Base-by-base conservation (phyloP, 2,329 filamentous ascomycete species). In the Colletotrichum graminicola region DNA sequence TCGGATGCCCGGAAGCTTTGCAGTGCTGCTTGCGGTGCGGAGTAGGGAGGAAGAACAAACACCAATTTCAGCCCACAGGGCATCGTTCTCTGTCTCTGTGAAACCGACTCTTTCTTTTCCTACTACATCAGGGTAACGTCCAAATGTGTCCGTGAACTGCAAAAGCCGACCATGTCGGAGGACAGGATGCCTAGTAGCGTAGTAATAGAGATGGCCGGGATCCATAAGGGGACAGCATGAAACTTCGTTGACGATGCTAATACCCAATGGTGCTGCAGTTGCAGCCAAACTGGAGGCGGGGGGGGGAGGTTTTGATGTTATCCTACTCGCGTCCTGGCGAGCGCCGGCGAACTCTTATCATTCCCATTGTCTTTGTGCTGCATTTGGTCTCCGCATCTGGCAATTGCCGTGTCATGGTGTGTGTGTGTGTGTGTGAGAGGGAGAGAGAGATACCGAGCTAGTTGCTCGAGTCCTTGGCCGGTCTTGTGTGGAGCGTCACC, bases 51-150 rank as follows among this genome's bases (percentile, higher is more conserved):
- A 43, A n/a, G 39, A 21, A 21, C 6, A 10, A 11, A 14, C 26
- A 43, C 23, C 47, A 43, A 21, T 18, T 12, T 1, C 29, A 49
- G 39, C 47, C 39, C 23, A 23, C 62, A 57, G 12, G 18, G 23
- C 55, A 49, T 61, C 43, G 49, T 43, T 36, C 21, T 66, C 60
- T 41, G 41, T 56, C 29, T n/a, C 34, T 49, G 49, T 56, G 16
- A 21, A 67, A 18, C 29, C 49, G 4, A 45, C 43, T 21, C 18
- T 16, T 18, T 18, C 41, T 18, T 29, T 52, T 23, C 7, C 6
- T n/a, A 21, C 7, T 18, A 21, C 43, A 18, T 8, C 39, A 3
- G 18, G 29, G 18, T 29, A 29, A 29, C 29, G 29, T 4, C 29
- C 29, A 29, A 29, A 29, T 29, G 29, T 45, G 2, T 14, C 2